Evolutionary conservation across 2,329 filamentous ascomycete genomes (phyloP), one percentile per base, ranked within the genome.

Genomic region (Sclerotinia glacialis): DNA sequence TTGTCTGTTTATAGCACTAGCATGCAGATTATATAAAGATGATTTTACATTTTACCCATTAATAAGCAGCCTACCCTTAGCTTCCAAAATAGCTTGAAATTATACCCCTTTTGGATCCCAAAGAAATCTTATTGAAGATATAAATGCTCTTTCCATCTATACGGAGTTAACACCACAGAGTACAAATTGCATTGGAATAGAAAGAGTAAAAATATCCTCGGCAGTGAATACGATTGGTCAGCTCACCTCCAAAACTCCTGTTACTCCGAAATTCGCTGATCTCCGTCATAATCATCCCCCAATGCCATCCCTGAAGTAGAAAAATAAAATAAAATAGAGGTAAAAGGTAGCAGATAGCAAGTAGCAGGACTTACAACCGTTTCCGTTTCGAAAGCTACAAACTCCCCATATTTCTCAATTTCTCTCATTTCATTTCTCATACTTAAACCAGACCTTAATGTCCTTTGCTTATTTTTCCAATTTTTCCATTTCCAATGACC

Each of bases 261-360:
- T n/a, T 21, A 7, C 28, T 23, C 56, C 56, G 56, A 59, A 18
- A 59, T 58, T 59, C 21, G 42, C 56, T 34, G 56, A 60, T 60
- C 56, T 60, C 42, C 42, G 28, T 59, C 42, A 67, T 42, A 42
- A 65, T 40, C 37, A 40, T 40, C 60, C 62, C 63, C 66, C 53
- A 73, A 72, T 72, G 68, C 69, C 56, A 66, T 70, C 68, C 53
- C 34, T 55, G 40, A 58, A 46, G 18, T n/a, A 26, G 46, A n/a
- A 53, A 50, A 59, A 65, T 65, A 56, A 55, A 56, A 56, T 23
- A 40, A 56, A 26, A 18, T 37, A 26, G 23, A 56, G 14, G 21
- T 4, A 5, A 56, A 21, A 46, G 55, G 37, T 31, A 46, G 14
- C n/a, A n/a, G n/a, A n/a, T n/a, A n/a, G n/a, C n/a, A n/a, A n/a